These are phyloP conservation scores for Kondoa malvinella DNA, from an alignment of 768 basidiomycete genomes.

Conservation along the genomic window DNA sequence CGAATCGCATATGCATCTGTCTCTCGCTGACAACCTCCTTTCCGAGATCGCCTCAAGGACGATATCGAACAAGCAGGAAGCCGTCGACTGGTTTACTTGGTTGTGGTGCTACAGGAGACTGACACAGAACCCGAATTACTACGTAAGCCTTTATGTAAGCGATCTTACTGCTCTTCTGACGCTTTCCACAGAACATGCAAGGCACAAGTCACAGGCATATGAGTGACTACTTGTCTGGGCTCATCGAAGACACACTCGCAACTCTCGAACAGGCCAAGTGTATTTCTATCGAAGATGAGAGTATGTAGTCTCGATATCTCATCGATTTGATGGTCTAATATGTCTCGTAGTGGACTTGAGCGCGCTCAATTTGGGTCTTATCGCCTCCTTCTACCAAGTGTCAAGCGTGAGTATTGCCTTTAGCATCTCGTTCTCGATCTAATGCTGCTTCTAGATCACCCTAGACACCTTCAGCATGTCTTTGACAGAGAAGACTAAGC, in stretches of 20 bases:
- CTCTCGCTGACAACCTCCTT: slow-evolving; percentile 90
- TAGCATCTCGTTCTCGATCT: slow-evolving; percentile 27
- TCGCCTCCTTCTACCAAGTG: slow-evolving; percentile 77
- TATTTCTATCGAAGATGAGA: slow-evolving; percentile 52
- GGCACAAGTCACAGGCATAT: slow-evolving; percentile 90
- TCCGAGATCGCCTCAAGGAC: slow-evolving; percentile 97
- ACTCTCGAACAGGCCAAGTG: slow-evolving; percentile 91
- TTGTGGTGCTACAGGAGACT: slow-evolving; percentile 78
- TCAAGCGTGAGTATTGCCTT: slow-evolving; percentile 46
- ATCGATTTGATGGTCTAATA: not conserved
- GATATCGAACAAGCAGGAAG: slow-evolving; percentile 86
- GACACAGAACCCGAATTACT: slow-evolving; percentile 93
- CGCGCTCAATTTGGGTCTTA: slow-evolving; percentile 92
- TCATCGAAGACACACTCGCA: slow-evolving; percentile 80
- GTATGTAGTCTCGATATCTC: not conserved
- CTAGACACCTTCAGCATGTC: slow-evolving; percentile 94
- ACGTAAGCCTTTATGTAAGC: slow-evolving; percentile 39
- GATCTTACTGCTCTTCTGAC: slow-evolving; percentile 19
- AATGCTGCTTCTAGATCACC: slow-evolving; percentile 51
- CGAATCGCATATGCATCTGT: slow-evolving; percentile 78
- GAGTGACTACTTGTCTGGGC: slow-evolving; percentile 84
- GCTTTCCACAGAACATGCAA: slow-evolving; percentile 34
- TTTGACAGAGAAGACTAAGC: slow-evolving; percentile 85
- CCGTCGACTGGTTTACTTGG: slow-evolving; percentile 88
- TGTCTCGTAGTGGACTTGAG: slow-evolving; percentile 27